These are phyloP conservation scores for Falciphora oryzae DNA, from an alignment of 2,329 filamentous ascomycete species.

Conservation along the genomic window DNA sequence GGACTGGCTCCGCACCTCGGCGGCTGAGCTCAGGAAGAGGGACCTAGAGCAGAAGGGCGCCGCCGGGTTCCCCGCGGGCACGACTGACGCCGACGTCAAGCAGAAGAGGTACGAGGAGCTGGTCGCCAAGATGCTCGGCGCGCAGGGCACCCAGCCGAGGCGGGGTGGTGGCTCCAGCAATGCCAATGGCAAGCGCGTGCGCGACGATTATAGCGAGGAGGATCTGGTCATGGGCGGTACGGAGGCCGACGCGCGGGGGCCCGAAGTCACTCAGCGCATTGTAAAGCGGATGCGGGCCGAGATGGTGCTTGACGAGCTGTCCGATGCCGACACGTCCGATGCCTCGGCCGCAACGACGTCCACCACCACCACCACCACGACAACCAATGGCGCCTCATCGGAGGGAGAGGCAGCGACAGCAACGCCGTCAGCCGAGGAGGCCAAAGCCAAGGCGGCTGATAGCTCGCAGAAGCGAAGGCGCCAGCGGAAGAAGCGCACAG, in stretches of 20 bases:
- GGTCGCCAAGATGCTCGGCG: conserved; percentile 15
- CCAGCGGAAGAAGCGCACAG: conserved; percentile 46
- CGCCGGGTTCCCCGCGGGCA: conserved; percentile 37
- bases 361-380: conserved; percentile 21
- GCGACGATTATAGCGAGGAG: conserved; percentile 40
- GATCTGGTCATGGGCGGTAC: conserved; percentile 39
- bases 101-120: conserved; percentile 15
- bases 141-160: conserved; percentile 7
- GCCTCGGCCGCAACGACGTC: conserved; percentile 24
- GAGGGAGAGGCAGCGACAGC: conserved; percentile 16
- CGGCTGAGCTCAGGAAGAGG: conserved; percentile 53
- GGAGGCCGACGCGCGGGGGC: conserved; percentile 33
- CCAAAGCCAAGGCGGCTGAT: conserved; percentile 28
- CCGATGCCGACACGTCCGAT: conserved; percentile 35
- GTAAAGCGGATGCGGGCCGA: conserved; percentile 60
- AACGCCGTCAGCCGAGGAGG: conserved; percentile 14
- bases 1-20: conserved; percentile 60
- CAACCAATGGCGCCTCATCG: conserved; percentile 22
- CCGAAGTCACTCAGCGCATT: conserved; percentile 47
- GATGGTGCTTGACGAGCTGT: conserved; percentile 49
- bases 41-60: conserved; percentile 43
- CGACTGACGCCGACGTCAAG: conserved; percentile 37
- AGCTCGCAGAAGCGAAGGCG: conserved; percentile 41
- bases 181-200: conserved; percentile 38
- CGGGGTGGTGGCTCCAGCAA: conserved; percentile 16